Conservation (phyloP, 805 yeast species). For the Starmerella powellii region DNA sequence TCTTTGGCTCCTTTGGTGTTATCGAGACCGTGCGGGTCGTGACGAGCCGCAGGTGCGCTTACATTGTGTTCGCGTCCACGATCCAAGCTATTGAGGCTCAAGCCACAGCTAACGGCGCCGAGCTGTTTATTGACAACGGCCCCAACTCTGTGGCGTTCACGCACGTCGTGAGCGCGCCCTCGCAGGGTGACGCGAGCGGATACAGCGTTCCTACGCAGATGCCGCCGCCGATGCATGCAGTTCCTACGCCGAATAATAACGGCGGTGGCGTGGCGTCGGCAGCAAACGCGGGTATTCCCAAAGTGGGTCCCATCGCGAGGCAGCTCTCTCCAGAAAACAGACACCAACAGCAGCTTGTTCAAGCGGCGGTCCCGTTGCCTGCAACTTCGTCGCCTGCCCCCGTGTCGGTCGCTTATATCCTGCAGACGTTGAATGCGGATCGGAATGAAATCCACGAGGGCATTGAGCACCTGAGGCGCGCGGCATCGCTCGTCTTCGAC, state of each 20-base stretch:
- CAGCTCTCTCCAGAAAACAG: not conserved
- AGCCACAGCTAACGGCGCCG: slow-evolving; percentile 68
- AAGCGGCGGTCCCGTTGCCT: not conserved
- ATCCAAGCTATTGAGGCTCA: slow-evolving; percentile 73
- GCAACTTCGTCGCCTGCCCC: slow-evolving; percentile 16
- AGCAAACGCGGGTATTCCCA: too few relatives aligned
- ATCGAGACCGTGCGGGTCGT: slow-evolving; percentile 51
- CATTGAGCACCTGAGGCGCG: slow-evolving; percentile 25
- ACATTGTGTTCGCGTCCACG: slow-evolving; percentile 59
- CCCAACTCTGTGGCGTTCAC: slow-evolving; percentile 77
- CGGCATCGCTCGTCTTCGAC: slow-evolving; percentile 29
- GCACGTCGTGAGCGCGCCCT: slow-evolving; percentile 36
- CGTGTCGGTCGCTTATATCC: slow-evolving; percentile 24
- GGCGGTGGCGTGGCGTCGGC: not conserved
- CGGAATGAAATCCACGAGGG: slow-evolving; percentile 25
- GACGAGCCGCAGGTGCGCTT: slow-evolving; percentile 35
- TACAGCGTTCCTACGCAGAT: too few relatives aligned
- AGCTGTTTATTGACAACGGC: slow-evolving; percentile 63
- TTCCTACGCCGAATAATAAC: too few relatives aligned
- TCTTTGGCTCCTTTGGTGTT: slow-evolving; percentile 51
- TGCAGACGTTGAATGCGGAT: slow-evolving; percentile 29
- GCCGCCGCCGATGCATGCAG: too few relatives aligned
- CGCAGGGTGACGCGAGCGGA: too few relatives aligned
- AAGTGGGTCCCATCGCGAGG: not conserved
- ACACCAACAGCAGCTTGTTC: not conserved